Base-by-base conservation (phyloP, 1,284 basidiomycete genomes). In the Butyriboletus regius region DNA sequence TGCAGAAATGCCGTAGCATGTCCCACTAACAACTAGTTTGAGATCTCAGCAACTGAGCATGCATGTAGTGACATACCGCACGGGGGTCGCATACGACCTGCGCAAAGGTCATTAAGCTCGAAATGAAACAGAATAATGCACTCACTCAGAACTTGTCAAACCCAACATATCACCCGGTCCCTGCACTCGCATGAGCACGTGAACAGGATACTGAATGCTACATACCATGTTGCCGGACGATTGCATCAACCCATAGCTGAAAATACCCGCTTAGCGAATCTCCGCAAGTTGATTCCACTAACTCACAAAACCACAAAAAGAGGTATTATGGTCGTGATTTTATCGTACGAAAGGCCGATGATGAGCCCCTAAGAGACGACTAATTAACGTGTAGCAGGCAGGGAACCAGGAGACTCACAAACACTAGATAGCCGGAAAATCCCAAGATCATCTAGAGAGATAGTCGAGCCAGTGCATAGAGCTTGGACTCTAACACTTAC, bases 91-190 rank as follows among this genome's bases (percentile, higher is more conserved):
- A 62, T 78, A 86, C 7, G 81, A 82, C 65, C 76, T 79, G 45
- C 42, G 18, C 18, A 48, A 38, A 36, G 17, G 35, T 43, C 15
- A 12, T 53, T 43, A 37, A 37, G 18, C 44, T 32, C 31, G 32
- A 54, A 54, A 49, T 26, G 39, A 51, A 50, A 26, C 35, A 40
- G n/a, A 44, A 33, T 22, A 31, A 12, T 14, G 10, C 44, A 74
- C 78, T 67, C 58, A 82, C 78, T 82, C 81, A 22, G 79, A 77
- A 54, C 75, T 85, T 60, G 81, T 78, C 7, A 85, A 73, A 49
- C 83, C 83, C 13, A 84, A 70, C 78, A 85, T 83, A 57, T 86
- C 78, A 15, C 85, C 86, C 0, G 86, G 86, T 15, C 85, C 84
- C 78, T 82, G 58, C 17, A 28, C 26, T 38, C 24, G 8, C 12